phyloP scores from a whole-genome alignment of 495 filamentous ascomycete genomes.

The Tuber umbilicatum region DNA sequence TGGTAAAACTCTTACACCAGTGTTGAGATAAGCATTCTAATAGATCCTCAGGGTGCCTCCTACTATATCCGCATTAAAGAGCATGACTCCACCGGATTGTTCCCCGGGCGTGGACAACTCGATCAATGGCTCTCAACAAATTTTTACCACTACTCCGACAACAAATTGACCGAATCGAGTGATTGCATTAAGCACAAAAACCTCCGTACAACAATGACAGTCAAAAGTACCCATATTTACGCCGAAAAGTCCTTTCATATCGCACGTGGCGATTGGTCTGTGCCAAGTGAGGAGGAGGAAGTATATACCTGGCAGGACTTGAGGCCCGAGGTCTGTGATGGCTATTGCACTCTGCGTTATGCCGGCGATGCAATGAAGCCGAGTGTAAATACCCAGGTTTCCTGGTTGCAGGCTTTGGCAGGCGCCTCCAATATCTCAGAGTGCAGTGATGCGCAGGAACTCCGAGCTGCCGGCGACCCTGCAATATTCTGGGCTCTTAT shows the following conservation, averaged over 20 bases:
- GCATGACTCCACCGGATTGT: not conserved
- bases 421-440: not conserved
- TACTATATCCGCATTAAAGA: slow-evolving; percentile 1
- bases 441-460: not conserved
- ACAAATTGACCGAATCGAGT: not conserved
- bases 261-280: not conserved
- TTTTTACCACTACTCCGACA: not conserved
- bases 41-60: not conserved
- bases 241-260: not conserved
- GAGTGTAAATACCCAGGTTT: not conserved
- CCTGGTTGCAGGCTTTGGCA: not conserved
- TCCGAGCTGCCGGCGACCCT: not conserved
- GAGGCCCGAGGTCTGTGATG: not conserved
- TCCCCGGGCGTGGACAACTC: not conserved
- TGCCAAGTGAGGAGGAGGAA: not conserved
- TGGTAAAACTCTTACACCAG: not conserved
- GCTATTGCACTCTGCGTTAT: not conserved
- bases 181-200: not conserved
- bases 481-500: not conserved
- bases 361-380: not conserved
- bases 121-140: not conserved
- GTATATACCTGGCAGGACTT: not conserved
- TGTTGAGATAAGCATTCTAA: not conserved
- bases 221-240: not conserved
- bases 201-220: not conserved